Base-by-base conservation (phyloP, 2,329 filamentous ascomycete genomes). In the Huntiella abstrusa region DNA sequence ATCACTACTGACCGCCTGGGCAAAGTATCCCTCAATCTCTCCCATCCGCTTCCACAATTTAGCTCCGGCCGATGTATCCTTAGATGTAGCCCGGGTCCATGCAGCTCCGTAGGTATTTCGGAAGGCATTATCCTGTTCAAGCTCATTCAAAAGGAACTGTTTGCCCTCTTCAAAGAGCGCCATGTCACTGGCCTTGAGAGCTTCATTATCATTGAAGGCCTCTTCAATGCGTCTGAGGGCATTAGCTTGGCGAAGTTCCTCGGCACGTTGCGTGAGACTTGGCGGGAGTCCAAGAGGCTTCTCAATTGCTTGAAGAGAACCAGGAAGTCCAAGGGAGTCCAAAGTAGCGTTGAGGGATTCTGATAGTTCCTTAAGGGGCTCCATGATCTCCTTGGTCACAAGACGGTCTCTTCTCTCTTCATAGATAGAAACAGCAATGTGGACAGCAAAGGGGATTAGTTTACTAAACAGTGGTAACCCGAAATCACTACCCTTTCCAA, bases 351-450 rank as follows among this genome's bases (percentile, higher is more conserved):
- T 82, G 0, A 96, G 69, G 52, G 78, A 76, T 49, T 80, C 76
- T 0, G 84, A 94, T 54, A 96, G 70, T 0, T 68, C 70, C 55
- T 96, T 87, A 4, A 96, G 66, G 56, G 92, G 81, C 19, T 81
- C 77, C 42, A 95, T 81, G 32, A 96, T 84, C 43, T 75, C 83
- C 53, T 84, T 82, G 57, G 91, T 93, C 38, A 98, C 80, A 49
- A 94, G 67, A n/a, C 86, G 74, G 59, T 98, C 87, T 48, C 87
- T 73, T 11, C 87, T 75, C 57, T 96, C 87, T 47, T 86, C 86
- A 57, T 98, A 98, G 33, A 96, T 94, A 41, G 85, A 94, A 1
- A 87, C 84, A 5, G 91, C 91, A 42, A 96, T 74, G 56, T 98
- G 91, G 0, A 96, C 91, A 0, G 87, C 86, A 58, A 95, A 96